Conservation (phyloP, 805 yeast species). For the Wickerhamiella australiensis region DNA sequence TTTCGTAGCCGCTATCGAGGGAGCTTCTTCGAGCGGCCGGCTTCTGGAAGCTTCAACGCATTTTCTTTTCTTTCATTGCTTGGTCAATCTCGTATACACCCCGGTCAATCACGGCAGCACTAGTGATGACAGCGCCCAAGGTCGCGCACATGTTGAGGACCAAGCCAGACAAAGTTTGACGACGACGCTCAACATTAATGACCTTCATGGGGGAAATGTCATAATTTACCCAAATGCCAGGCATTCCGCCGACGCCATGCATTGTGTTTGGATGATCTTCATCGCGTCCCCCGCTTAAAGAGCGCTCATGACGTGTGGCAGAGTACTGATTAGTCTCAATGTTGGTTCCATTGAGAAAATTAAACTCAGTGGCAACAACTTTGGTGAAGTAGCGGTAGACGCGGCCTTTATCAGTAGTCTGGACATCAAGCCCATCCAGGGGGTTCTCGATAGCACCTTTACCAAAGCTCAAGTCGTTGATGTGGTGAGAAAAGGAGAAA, state of each 20-base stretch:
- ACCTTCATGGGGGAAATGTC: conserved; percentile 91
- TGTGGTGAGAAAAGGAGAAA: conserved; percentile 63
- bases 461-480: conserved; percentile 80
- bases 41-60: neutral
- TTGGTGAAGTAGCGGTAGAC: conserved; percentile 69
- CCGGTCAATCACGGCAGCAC: conserved; percentile 79
- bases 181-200: conserved; percentile 59
- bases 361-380: conserved; percentile 82
- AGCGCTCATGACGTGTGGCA: conserved; percentile 78
- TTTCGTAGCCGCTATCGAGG: too few relatives aligned
- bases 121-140: conserved; percentile 85
- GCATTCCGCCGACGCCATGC: conserved; percentile 69
- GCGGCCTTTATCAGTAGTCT: conserved; percentile 41
- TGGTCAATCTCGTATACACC: conserved; percentile 82
- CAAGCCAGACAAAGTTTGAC: conserved; percentile 20
- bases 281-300: conserved; percentile 76
- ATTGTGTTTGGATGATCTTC: conserved; percentile 77
- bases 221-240: conserved; percentile 77
- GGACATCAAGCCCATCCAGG: conserved; percentile 41
- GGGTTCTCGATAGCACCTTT: conserved; percentile 52
- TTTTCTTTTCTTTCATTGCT: conserved; percentile 29
- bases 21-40: too few relatives aligned
- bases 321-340: conserved; percentile 83
- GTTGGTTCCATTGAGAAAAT: conserved; percentile 41
- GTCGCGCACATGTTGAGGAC: conserved; percentile 57